phyloP scores from a whole-genome alignment of 2,329 filamentous ascomycete species.

The Xylaria sp. region DNA sequence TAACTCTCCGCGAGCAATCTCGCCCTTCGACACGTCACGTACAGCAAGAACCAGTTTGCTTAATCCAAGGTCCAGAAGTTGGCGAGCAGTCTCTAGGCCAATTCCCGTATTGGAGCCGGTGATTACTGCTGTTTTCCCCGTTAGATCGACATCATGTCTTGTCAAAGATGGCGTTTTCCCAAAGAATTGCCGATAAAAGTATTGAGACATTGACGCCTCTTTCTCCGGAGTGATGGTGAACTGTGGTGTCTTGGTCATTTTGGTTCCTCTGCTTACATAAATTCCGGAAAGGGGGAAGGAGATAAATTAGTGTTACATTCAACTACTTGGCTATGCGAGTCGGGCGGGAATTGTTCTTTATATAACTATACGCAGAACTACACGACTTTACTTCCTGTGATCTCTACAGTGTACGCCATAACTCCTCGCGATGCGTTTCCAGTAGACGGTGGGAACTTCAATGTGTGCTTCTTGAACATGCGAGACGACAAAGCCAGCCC shows the following conservation, averaged over 20 bases:
- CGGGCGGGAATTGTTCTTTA: background rate
- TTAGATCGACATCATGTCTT: background rate
- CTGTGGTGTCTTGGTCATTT: background rate
- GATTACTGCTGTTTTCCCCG: conserved; percentile 43
- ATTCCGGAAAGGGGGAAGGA: background rate
- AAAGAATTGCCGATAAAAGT: conserved; percentile 27
- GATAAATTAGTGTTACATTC: background rate
- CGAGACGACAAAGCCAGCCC: background rate
- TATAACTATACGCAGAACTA: background rate
- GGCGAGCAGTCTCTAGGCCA: conserved; percentile 49
- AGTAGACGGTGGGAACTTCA: background rate
- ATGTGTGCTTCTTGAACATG: background rate
- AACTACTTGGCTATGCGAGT: background rate
- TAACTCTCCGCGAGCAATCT: conserved; percentile 3
- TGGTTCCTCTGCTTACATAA: background rate
- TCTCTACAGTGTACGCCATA: background rate
- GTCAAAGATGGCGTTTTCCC: background rate
- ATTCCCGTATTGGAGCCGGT: conserved; percentile 52
- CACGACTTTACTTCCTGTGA: background rate
- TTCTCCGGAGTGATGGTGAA: conserved; percentile 35
- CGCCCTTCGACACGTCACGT: conserved; percentile 48
- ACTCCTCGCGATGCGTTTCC: background rate
- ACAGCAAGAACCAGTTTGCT: conserved; percentile 51
- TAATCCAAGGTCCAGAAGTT: conserved; percentile 48
- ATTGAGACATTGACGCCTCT: conserved; percentile 23